These are phyloP conservation scores for Penicillium dipodomyicola DNA, from an alignment of 495 filamentous ascomycete genomes.

Conservation along the genomic window DNA sequence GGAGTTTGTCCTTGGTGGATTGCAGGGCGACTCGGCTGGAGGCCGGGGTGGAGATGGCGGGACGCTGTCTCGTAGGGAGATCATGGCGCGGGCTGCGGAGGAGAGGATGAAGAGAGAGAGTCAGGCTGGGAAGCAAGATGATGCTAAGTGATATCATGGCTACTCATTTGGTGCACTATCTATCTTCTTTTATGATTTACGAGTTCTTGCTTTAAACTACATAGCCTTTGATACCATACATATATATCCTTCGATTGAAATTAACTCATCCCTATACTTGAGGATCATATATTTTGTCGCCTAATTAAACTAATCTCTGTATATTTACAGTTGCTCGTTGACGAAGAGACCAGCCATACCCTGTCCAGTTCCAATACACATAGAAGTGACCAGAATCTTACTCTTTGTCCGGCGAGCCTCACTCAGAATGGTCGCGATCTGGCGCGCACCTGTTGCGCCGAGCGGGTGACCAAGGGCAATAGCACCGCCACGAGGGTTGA, in stretches of 20 bases:
- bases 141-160: slow-evolving; percentile 15
- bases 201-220: slow-evolving; percentile 5
- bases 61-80: slow-evolving; percentile 59
- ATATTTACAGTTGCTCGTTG: slow-evolving; percentile 62
- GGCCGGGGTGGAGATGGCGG: slow-evolving; percentile 19
- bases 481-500: slow-evolving; percentile 84
- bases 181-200: slow-evolving; percentile 1
- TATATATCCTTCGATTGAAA: background rate
- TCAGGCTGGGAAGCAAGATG: slow-evolving; percentile 36
- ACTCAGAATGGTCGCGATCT: slow-evolving; percentile 81
- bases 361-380: slow-evolving; percentile 83
- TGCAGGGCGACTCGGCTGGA: slow-evolving; percentile 27
- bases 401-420: slow-evolving; percentile 76
- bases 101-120: slow-evolving; percentile 62
- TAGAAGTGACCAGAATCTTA: slow-evolving; percentile 79
- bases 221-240: slow-evolving; percentile 3
- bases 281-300: slow-evolving; percentile 1
- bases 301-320: background rate
- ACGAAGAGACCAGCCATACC: slow-evolving; percentile 86
- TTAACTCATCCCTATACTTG: background rate
- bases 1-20: slow-evolving; percentile 75
- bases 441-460: slow-evolving; percentile 74
- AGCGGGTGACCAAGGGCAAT: slow-evolving; percentile 79
- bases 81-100: slow-evolving; percentile 72
- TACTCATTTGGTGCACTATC: background rate